These are phyloP conservation scores for Ceratocystis alfenasii DNA, from an alignment of 2,329 filamentous ascomycete genomes.

Conservation along the genomic window DNA sequence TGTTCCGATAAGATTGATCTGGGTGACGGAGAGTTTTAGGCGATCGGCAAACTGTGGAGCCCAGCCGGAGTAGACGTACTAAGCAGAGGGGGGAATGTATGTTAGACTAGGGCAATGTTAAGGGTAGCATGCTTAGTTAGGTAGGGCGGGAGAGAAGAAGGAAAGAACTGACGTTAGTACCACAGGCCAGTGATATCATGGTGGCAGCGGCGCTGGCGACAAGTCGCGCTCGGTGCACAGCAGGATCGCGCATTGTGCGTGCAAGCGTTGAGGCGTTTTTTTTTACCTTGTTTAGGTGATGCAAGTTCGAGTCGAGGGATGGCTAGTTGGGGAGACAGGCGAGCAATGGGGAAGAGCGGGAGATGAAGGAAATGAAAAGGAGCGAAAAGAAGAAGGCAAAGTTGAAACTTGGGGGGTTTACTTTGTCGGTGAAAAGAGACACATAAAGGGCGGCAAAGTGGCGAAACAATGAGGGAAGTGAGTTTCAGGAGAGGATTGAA, in stretches of 20 bases:
- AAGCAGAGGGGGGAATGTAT: slow-evolving; percentile 18
- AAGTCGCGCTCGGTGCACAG: slow-evolving; percentile 53
- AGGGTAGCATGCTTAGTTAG: neutral
- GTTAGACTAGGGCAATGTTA: slow-evolving; percentile 12
- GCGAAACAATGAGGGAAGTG: neutral
- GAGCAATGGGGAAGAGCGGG: neutral
- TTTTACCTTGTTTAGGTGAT: no score
- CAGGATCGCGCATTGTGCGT: slow-evolving; percentile 34
- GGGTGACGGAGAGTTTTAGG: slow-evolving; percentile 76
- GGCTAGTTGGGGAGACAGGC: neutral
- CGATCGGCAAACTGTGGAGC: slow-evolving; percentile 86
- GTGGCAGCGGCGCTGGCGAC: slow-evolving; percentile 79
- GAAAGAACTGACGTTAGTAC: slow-evolving; percentile 62
- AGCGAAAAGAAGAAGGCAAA: neutral
- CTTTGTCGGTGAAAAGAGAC: neutral
- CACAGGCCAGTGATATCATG: slow-evolving; percentile 73
- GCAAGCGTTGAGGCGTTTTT: neutral
- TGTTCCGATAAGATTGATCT: slow-evolving; percentile 84
- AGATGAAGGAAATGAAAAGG: neutral
- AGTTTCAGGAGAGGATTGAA: neutral
- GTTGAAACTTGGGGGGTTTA: neutral
- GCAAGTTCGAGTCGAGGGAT: neutral
- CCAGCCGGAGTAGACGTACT: slow-evolving; percentile 99
- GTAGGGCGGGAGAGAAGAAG: neutral
- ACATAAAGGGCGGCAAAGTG: neutral